Conservation (phyloP, 75 land plant species). For the Selaginella tamariscina region DNA sequence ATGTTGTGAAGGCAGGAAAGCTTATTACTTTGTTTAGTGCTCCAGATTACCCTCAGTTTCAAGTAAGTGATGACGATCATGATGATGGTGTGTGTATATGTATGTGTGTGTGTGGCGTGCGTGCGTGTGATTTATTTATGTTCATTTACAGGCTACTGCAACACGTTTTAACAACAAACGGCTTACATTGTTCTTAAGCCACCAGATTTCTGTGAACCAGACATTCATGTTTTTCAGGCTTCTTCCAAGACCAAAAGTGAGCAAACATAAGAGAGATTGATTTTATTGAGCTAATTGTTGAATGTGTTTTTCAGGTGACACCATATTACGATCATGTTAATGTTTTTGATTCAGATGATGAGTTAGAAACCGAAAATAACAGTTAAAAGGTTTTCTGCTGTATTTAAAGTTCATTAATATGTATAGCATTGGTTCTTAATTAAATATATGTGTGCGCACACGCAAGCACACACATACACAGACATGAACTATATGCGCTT, state of each 20-base stretch:
- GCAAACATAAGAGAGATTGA: background rate
- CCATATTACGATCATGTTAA: slow-evolving; percentile 73
- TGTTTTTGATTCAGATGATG: slow-evolving; percentile 82
- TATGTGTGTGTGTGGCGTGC: background rate
- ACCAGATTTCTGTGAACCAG: slow-evolving; percentile 55
- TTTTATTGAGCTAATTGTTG: background rate
- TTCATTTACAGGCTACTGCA: slow-evolving; percentile 37
- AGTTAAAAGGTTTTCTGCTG: too few species aligned
- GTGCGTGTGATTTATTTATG: background rate
- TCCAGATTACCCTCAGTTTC: slow-evolving; percentile 97
- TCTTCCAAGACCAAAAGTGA: slow-evolving; percentile 70
- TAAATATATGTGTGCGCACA: too few species aligned
- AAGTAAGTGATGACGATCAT: slow-evolving; percentile 29
- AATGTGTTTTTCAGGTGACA: slow-evolving; percentile 39
- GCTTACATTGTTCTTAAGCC: slow-evolving; percentile 67
- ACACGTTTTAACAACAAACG: slow-evolving; percentile 58
- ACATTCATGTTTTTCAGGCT: slow-evolving; percentile 64
- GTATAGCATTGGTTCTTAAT: too few species aligned
- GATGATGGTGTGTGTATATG: background rate
- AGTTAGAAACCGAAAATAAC: too few species aligned
- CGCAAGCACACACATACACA: too few species aligned
- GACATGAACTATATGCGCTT: too few species aligned
- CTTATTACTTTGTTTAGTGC: slow-evolving; percentile 89
- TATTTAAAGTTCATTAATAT: too few species aligned
- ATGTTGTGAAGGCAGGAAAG: slow-evolving; percentile 73